Evolutionary conservation across 23 red algal species (phyloP).

Genomic region (Rhodosorus marinus): DNA sequence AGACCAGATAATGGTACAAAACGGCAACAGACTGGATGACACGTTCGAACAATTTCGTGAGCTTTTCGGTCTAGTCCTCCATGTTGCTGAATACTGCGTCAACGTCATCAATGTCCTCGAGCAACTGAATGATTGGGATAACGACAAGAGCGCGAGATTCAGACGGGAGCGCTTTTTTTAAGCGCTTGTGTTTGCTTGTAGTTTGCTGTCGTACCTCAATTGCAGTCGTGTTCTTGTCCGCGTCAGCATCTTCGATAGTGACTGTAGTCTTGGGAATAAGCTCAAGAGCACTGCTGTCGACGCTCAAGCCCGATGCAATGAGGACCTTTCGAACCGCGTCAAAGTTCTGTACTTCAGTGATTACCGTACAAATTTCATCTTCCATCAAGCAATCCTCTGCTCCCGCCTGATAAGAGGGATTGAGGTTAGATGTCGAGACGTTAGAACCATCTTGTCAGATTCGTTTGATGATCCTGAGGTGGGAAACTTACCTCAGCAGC

Average conservation of each 20-base stretch:
- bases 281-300: background rate
- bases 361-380: slow-evolving; percentile 10
- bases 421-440: too few relatives aligned
- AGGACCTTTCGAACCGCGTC: slow-evolving; percentile 1
- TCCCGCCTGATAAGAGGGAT: too few relatives aligned
- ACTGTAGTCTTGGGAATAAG: background rate
- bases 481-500: too few relatives aligned
- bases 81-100: slow-evolving; percentile 8
- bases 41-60: too few relatives aligned
- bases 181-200: slow-evolving; percentile 5
- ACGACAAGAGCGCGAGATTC: slow-evolving; percentile 18
- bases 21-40: too few relatives aligned
- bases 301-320: background rate
- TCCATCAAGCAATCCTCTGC: slow-evolving; percentile 49
- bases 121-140: slow-evolving; percentile 22
- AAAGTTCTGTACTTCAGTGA: slow-evolving; percentile 7
- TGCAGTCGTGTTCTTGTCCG: background rate
- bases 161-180: slow-evolving; percentile 17
- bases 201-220: background rate
- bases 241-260: too few relatives aligned
- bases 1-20: too few relatives aligned
- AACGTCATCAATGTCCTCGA: slow-evolving; percentile 69
- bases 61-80: too few relatives aligned
- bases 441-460: too few relatives aligned
- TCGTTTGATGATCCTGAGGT: too few relatives aligned